Evolutionary conservation across 2,329 filamentous ascomycete species (phyloP).

Genomic region (Apiospora hydei): DNA sequence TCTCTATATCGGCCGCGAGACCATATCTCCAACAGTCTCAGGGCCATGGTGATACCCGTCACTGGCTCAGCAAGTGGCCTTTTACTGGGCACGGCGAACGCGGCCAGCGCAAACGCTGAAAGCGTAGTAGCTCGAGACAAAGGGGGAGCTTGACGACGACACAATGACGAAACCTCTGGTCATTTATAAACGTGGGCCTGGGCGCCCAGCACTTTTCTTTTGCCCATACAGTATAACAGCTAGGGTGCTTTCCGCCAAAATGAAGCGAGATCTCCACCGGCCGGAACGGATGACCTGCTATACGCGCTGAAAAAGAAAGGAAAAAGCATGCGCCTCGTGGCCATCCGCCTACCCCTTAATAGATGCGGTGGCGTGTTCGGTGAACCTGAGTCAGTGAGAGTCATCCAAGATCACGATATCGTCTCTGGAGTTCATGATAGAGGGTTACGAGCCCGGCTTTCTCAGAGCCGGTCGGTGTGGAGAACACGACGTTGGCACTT

Average conservation of each 20-base stretch:
- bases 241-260: not conserved
- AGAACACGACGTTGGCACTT: not conserved
- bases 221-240: conserved; percentile 6
- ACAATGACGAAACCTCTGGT: not conserved
- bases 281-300: conserved; percentile 12
- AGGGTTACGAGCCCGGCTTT: not conserved
- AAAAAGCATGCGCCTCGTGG: not conserved
- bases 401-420: not conserved
- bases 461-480: not conserved
- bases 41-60: not conserved
- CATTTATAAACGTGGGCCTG: not conserved
- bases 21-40: not conserved
- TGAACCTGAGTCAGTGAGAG: not conserved
- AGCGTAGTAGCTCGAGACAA: not conserved
- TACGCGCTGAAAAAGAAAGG: conserved; percentile 17
- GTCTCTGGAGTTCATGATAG: not conserved
- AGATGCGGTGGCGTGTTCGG: conserved; percentile 2
- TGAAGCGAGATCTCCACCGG: not conserved
- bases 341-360: not conserved
- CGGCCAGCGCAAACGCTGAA: not conserved
- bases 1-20: not conserved
- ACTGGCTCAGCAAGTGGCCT: not conserved
- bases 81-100: not conserved
- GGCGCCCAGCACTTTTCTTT: not conserved
- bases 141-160: not conserved